These are phyloP conservation scores for Malbranchea zuffiana DNA, from an alignment of 2,329 filamentous ascomycete species.

Conservation along the genomic window DNA sequence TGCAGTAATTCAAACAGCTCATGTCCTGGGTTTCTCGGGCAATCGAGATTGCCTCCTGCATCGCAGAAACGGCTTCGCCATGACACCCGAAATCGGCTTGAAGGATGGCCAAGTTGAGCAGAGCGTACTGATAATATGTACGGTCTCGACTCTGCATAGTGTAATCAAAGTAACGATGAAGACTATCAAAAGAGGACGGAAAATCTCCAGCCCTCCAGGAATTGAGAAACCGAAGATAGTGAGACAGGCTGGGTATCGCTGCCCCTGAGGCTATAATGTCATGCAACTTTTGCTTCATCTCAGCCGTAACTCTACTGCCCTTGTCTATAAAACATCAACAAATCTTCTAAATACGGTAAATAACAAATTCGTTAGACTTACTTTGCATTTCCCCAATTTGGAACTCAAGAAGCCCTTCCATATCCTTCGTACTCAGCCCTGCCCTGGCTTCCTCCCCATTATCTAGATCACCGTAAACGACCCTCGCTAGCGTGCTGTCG, in stretches of 20 bases:
- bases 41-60: constrained; percentile 91
- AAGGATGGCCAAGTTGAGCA: constrained; percentile 84
- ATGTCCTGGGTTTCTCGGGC: constrained; percentile 88
- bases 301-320: constrained; percentile 65
- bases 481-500: constrained; percentile 37
- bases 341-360: constrained; percentile 16
- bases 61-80: constrained; percentile 78
- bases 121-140: constrained; percentile 84
- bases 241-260: constrained; percentile 59
- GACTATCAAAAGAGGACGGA: constrained; percentile 73
- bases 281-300: constrained; percentile 60
- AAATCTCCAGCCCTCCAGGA: constrained; percentile 87
- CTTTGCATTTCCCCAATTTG: constrained; percentile 82
- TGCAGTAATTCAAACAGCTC: constrained; percentile 82
- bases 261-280: constrained; percentile 56
- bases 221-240: constrained; percentile 81
- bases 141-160: constrained; percentile 77
- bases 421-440: constrained; percentile 61
- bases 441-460: constrained; percentile 30
- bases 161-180: constrained; percentile 95
- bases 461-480: constrained; percentile 42
- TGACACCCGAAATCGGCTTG: constrained; percentile 93
- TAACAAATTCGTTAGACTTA: constrained; percentile 29
- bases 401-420: constrained; percentile 73
- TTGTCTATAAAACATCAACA: constrained; percentile 42